Conservation (phyloP, 2,329 filamentous ascomycete species). For the Chrysoporthe cubensis region DNA sequence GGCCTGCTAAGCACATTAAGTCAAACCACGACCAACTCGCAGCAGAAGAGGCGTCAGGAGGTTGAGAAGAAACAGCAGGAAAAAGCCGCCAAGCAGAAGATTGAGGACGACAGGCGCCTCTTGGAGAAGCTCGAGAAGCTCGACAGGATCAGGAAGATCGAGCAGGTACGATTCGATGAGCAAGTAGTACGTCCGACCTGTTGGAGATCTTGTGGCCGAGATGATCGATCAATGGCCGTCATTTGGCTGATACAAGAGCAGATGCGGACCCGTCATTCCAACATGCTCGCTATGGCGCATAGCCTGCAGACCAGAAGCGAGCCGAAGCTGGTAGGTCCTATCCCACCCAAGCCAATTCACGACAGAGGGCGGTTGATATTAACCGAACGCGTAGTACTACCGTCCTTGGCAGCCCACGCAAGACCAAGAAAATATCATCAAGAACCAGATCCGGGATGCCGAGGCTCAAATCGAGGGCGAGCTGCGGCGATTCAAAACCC, state of each 20-base stretch:
- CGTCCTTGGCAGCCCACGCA: slow-evolving; percentile 77
- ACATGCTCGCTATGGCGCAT: slow-evolving; percentile 71
- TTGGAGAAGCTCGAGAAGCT: slow-evolving; percentile 68
- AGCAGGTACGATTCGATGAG: slow-evolving; percentile 77
- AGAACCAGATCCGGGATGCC: slow-evolving; percentile 69
- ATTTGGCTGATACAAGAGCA: slow-evolving; percentile 39
- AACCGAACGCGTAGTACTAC: slow-evolving; percentile 66
- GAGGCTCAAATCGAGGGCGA: slow-evolving; percentile 69
- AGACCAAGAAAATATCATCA: slow-evolving; percentile 72
- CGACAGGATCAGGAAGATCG: slow-evolving; percentile 61
- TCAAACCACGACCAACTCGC: slow-evolving; percentile 66
- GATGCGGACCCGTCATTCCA: slow-evolving; percentile 77
- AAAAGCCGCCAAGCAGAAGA: slow-evolving; percentile 72
- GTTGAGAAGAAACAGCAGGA: slow-evolving; percentile 83
- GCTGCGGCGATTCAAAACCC: slow-evolving; percentile 61
- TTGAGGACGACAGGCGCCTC: slow-evolving; percentile 70
- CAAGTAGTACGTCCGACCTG: slow-evolving; percentile 65
- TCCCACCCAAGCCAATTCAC: background rate
- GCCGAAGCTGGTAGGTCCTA: slow-evolving; percentile 71
- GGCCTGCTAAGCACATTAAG: slow-evolving; percentile 78
- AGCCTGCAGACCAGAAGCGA: slow-evolving; percentile 73
- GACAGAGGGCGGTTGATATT: background rate
- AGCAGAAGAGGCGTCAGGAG: slow-evolving; percentile 73
- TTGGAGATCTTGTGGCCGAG: background rate
- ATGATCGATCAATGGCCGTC: slow-evolving; percentile 31